Evolutionary conservation across 1,284 basidiomycete genomes (phyloP).

Genomic region (Ganoderma boninense): DNA sequence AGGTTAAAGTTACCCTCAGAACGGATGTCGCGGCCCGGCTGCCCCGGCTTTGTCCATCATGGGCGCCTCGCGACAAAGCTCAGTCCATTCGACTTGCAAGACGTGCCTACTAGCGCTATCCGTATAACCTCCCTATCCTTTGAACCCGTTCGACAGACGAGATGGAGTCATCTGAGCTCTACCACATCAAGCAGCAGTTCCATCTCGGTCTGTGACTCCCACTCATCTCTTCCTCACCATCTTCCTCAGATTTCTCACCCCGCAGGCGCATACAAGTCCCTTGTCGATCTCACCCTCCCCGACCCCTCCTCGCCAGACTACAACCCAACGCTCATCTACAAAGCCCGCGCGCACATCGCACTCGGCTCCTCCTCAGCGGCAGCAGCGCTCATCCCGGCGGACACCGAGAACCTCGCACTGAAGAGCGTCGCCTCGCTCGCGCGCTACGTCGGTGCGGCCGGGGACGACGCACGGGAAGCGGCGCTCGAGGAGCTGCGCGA

Average conservation of each 20-base stretch:
- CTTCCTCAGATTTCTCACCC: constrained; percentile 19
- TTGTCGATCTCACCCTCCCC: constrained; percentile 63
- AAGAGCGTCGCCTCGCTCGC: constrained; percentile 81
- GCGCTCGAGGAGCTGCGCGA: constrained; percentile 87
- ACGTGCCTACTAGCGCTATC: no score
- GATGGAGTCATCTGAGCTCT: constrained; percentile 87
- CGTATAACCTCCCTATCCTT: not conserved
- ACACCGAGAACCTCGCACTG: constrained; percentile 70
- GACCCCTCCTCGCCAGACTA: constrained; percentile 72
- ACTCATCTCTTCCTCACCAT: not conserved
- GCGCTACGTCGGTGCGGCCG: constrained; percentile 62
- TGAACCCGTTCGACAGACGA: not conserved
- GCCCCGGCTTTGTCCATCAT: not conserved
- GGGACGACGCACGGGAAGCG: constrained; percentile 50
- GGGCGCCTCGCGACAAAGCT: not conserved
- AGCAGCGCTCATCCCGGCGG: constrained; percentile 62
- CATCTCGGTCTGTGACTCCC: constrained; percentile 66
- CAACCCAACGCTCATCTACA: constrained; percentile 75
- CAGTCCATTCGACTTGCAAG: not conserved
- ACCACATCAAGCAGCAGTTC: constrained; percentile 88
- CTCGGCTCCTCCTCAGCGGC: constrained; percentile 67
- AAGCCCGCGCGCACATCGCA: constrained; percentile 86
- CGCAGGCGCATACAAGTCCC: constrained; percentile 71
- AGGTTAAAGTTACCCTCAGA: no score
- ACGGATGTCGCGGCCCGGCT: not conserved